Evolutionary conservation across 2,329 filamentous ascomycete species (phyloP).

Genomic region (Colletotrichum eremochloae): DNA sequence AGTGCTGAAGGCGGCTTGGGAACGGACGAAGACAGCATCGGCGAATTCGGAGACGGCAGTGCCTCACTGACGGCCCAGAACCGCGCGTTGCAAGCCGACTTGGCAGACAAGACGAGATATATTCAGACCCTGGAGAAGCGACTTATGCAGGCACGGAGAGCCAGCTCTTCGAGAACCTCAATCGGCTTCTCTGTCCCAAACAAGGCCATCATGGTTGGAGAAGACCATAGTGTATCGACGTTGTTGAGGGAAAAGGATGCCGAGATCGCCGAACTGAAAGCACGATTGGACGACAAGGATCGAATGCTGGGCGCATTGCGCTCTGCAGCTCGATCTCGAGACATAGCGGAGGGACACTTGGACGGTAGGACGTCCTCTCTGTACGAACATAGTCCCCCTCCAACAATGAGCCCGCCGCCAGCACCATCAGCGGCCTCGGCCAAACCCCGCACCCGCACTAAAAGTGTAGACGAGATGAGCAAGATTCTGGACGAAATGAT

Average conservation of each 20-base stretch:
- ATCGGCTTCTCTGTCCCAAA: conserved; percentile 74
- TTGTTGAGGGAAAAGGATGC: conserved; percentile 89
- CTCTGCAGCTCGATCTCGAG: conserved; percentile 86
- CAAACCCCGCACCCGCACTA: conserved; percentile 63
- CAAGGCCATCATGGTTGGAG: conserved; percentile 77
- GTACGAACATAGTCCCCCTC: conserved; percentile 41
- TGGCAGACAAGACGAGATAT: conserved; percentile 97
- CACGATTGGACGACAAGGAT: conserved; percentile 93
- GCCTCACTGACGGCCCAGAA: conserved; percentile 89
- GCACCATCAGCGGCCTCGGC: conserved; percentile 26
- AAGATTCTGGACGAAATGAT: conserved; percentile 97
- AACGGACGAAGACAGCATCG: conserved; percentile 78
- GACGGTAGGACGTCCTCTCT: conserved; percentile 47
- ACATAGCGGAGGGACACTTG: conserved; percentile 74
- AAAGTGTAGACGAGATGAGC: conserved; percentile 92
- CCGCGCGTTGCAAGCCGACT: conserved; percentile 90
- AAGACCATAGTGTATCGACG: conserved; percentile 81
- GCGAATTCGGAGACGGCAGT: conserved; percentile 87
- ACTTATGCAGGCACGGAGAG: conserved; percentile 87
- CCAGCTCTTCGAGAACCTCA: conserved; percentile 90
- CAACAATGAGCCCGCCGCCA: conserved; percentile 38
- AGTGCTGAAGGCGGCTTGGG: conserved; percentile 56
- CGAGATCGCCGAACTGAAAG: conserved; percentile 91
- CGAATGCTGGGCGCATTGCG: conserved; percentile 90
- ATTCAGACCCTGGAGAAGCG: conserved; percentile 94